Base-by-base conservation (phyloP, 2,329 filamentous ascomycete genomes). In the Allantophomopsis lycopodina region DNA sequence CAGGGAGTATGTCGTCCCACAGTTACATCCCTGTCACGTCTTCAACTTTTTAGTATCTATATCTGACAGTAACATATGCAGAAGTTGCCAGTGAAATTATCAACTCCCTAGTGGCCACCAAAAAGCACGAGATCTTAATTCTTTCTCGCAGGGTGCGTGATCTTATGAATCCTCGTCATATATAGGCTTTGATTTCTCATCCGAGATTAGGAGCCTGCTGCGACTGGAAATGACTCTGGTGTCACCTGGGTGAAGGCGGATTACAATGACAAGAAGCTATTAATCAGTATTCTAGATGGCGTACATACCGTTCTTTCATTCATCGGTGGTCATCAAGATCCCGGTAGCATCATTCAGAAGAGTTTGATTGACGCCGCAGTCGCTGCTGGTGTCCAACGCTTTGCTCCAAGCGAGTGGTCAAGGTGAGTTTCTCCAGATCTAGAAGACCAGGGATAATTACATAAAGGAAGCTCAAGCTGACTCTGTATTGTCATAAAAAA, bases 241-340 rank as follows among this genome's bases (percentile, higher is more conserved):
- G 53, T 69, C 1, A 52, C 48, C 1, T 68, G 64, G 60, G 49
- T 55, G 20, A 51, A 49, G 18, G 60, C 66, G 10, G 55, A 68
- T 45, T 76, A 76, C 47, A 42, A 54, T 1, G 51, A 68, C 45
- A 58, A 53, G 32, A 38, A 42, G 0, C 39, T 55, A 4, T 53
- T 76, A 3, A 50, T 53, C 0, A 36, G 54, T 5, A 50, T 54
- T 0, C 54, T 77, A 1, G 39, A 48, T 11, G 71, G 69, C 5
- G 58, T 65, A 0, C 62, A 76, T 36, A 72, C 68, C 0, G 55
- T 78, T 4, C 54, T 75, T 0, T 73, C 66, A 2, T 76, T 75
- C 46, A 42, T 46, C 16, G 36, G 50, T 5, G 37, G 46, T 5
- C 36, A 48, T 5, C 37, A 45, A 10, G 49, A 52, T 44, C 39